phyloP scores from a whole-genome alignment of 2,329 filamentous ascomycete genomes.

The Diplodia sapinea region DNA sequence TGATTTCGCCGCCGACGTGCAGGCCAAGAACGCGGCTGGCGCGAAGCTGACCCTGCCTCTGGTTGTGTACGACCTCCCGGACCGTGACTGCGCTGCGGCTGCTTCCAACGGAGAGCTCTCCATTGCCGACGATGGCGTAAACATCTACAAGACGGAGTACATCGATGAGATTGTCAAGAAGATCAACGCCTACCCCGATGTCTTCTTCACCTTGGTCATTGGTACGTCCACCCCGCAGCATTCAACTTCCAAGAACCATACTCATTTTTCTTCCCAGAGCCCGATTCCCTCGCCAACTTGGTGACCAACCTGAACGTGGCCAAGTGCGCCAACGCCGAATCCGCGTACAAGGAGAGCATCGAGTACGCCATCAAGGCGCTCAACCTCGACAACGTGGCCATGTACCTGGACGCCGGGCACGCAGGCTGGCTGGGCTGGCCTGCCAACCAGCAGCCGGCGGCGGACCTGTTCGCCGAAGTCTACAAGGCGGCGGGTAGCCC shows the following conservation, averaged over 20 bases:
- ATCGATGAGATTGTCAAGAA: constrained; percentile 61
- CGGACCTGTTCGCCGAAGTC: constrained; percentile 54
- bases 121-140: constrained; percentile 59
- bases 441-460: constrained; percentile 62
- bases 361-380: constrained; percentile 63
- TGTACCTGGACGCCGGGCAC: constrained; percentile 69
- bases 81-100: constrained; percentile 67
- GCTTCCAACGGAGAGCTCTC: constrained; percentile 68
- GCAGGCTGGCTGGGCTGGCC: constrained; percentile 69
- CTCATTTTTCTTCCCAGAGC: constrained; percentile 48
- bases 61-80: constrained; percentile 68
- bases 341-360: constrained; percentile 62
- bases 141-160: constrained; percentile 58
- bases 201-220: constrained; percentile 58
- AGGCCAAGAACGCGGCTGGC: constrained; percentile 55
- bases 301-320: constrained; percentile 64
- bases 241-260: neutral
- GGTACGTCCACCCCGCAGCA: constrained; percentile 42
- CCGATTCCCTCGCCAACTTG: constrained; percentile 66
- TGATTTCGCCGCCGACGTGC: constrained; percentile 56
- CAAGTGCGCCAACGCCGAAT: constrained; percentile 61
- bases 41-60: constrained; percentile 58
- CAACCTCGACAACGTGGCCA: constrained; percentile 66
- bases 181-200: constrained; percentile 60
- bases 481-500: constrained; percentile 57